phyloP scores from a whole-genome alignment of 768 basidiomycete species.

The Heimioporus sp. region DNA sequence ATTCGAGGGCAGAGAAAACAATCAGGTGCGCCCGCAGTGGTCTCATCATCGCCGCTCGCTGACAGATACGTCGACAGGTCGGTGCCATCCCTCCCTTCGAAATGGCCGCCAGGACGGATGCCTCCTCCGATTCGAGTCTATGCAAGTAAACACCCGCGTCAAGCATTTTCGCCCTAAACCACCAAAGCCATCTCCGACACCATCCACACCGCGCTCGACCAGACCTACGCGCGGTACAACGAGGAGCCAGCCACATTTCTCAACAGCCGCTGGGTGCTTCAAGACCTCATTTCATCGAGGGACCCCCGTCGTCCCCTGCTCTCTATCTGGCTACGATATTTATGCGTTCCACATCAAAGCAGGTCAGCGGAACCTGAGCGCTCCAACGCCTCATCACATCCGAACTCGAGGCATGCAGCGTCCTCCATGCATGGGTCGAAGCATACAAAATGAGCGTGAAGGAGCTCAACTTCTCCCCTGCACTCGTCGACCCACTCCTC shows the following conservation, averaged over 20 bases:
- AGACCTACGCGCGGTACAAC: conserved; percentile 59
- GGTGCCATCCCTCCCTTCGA: conserved; percentile 92
- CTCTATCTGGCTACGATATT: conserved; percentile 91
- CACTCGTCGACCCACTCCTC: conserved; percentile 81
- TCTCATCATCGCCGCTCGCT: neutral
- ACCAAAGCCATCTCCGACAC: conserved; percentile 76
- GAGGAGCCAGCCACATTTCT: conserved; percentile 72
- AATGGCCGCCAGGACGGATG: conserved; percentile 88
- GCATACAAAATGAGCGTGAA: conserved; percentile 96
- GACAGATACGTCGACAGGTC: conserved; percentile 51
- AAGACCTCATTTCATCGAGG: conserved; percentile 92
- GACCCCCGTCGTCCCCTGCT: conserved; percentile 86
- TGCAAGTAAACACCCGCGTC: conserved; percentile 90
- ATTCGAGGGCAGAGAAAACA: conserved; percentile 88
- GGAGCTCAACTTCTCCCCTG: conserved; percentile 80
- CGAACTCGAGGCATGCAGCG: conserved; percentile 80
- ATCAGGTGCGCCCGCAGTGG: conserved; percentile 60
- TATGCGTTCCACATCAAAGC: conserved; percentile 78
- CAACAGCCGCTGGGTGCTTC: conserved; percentile 84
- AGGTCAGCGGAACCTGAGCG: conserved; percentile 84
- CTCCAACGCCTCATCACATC: conserved; percentile 67
- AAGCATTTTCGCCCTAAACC: conserved; percentile 94
- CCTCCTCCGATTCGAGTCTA: conserved; percentile 89
- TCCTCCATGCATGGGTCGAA: conserved; percentile 93
- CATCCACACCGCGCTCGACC: conserved; percentile 68